A percentile compares a stretch with the other conserved stretches of the same genome.
Evolutionary conservation across 768 basidiomycete genomes (phyloP).

Genomic region (Russula compacta): DNA sequence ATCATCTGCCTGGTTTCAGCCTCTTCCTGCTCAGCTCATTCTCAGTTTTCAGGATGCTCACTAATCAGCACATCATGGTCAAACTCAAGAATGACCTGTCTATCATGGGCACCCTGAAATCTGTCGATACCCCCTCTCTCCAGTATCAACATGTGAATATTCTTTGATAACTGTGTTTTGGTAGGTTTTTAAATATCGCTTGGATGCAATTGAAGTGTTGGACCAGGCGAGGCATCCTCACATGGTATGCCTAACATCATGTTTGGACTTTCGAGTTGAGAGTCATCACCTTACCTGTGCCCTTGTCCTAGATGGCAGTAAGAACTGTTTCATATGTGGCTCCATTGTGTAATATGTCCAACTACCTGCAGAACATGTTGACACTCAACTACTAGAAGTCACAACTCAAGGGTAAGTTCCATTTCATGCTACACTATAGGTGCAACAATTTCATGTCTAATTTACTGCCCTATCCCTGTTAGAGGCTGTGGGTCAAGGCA

Average conservation of each 20-base stretch:
- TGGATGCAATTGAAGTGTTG: slow-evolving; percentile 87
- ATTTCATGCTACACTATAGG: too few relatives aligned
- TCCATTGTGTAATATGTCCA: slow-evolving; percentile 98
- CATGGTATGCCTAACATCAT: slow-evolving; percentile 88
- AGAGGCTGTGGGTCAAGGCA: slow-evolving; percentile 31
- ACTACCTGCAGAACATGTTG: slow-evolving; percentile 84
- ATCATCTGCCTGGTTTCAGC: too few relatives aligned
- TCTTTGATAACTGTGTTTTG: background rate
- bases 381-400: slow-evolving; percentile 92
- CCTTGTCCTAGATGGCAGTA: slow-evolving; percentile 79
- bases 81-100: slow-evolving; percentile 98
- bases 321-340: slow-evolving; percentile 98
- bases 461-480: too few relatives aligned
- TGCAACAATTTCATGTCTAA: too few relatives aligned
- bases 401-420: too few relatives aligned
- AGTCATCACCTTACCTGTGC: background rate
- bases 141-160: too few relatives aligned
- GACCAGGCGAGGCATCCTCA: slow-evolving; percentile 94
- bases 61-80: slow-evolving; percentile 93
- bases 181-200: slow-evolving; percentile 92
- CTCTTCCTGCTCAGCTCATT: too few relatives aligned
- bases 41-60: slow-evolving; percentile 98
- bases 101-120: slow-evolving; percentile 91
- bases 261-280: background rate
- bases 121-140: slow-evolving; percentile 56